Evolutionary conservation across 2,329 filamentous ascomycete species (phyloP).

Genomic region (Colletotrichum euphorbiae): DNA sequence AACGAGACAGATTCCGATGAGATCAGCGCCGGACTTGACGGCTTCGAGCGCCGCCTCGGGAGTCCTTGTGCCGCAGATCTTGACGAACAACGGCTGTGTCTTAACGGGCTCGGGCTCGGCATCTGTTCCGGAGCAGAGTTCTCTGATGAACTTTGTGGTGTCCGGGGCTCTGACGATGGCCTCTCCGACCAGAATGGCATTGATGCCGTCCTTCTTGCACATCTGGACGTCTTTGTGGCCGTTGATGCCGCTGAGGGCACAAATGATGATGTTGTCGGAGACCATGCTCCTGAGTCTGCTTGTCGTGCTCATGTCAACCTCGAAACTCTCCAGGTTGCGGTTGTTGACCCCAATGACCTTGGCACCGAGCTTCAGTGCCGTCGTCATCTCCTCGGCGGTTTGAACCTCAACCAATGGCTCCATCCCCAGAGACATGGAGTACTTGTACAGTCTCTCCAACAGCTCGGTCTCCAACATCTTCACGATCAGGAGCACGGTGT

Average conservation of each 20-base stretch:
- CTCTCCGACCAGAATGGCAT: conserved; percentile 93
- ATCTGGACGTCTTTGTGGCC: conserved; percentile 87
- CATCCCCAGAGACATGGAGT: conserved; percentile 92
- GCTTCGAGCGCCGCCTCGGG: conserved; percentile 84
- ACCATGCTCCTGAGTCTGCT: conserved; percentile 89
- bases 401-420: conserved; percentile 98
- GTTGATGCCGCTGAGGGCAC: conserved; percentile 93
- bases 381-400: conserved; percentile 90
- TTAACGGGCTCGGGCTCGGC: conserved; percentile 49
- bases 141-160: conserved; percentile 83
- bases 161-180: conserved; percentile 93
- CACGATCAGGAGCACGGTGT: conserved; percentile 94
- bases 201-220: conserved; percentile 89
- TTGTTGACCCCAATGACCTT: conserved; percentile 98
- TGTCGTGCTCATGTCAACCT: conserved; percentile 94
- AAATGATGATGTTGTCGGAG: conserved; percentile 86
- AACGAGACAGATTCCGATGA: conserved; percentile 93
- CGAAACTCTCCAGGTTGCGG: conserved; percentile 94
- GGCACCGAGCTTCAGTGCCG: conserved; percentile 85
- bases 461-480: conserved; percentile 91
- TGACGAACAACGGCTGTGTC: conserved; percentile 74
- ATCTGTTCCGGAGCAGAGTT: conserved; percentile 76
- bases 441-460: conserved; percentile 83
- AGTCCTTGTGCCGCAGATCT: conserved; percentile 93
- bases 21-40: conserved; percentile 87